phyloP scores from a whole-genome alignment of 805 yeast genomes.

The Blastobotrys muscicola region DNA sequence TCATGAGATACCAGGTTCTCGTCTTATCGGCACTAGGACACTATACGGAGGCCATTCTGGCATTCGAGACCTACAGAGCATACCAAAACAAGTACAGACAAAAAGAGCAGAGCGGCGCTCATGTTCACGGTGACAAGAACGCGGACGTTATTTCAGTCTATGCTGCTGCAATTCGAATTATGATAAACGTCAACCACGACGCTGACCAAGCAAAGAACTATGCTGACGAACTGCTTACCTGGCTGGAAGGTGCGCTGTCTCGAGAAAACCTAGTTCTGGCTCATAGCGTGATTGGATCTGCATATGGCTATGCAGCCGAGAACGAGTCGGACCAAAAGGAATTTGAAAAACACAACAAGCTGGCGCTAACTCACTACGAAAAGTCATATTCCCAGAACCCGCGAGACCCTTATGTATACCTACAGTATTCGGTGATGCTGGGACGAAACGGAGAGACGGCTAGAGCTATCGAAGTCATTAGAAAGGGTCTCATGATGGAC shows the following conservation, averaged over 20 bases:
- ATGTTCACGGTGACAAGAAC: slow-evolving; percentile 13
- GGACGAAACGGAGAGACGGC: slow-evolving; percentile 17
- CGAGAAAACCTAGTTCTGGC: slow-evolving; percentile 7
- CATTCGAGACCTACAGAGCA: slow-evolving; percentile 24
- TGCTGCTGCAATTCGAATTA: slow-evolving; percentile 7
- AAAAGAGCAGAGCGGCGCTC: slow-evolving; percentile 20
- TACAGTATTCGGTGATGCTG: slow-evolving; percentile 24
- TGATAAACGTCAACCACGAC: slow-evolving; percentile 10
- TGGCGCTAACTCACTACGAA: slow-evolving; percentile 15
- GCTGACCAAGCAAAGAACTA: slow-evolving; percentile 9
- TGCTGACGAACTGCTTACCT: slow-evolving; percentile 13
- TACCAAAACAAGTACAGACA: slow-evolving; percentile 22
- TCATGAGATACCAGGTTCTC: slow-evolving; percentile 24
- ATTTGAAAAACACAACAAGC: slow-evolving; percentile 8
- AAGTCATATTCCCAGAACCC: slow-evolving; percentile 9
- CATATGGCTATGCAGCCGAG: slow-evolving; percentile 8
- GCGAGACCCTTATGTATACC: slow-evolving; percentile 11
- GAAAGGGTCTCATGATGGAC: slow-evolving; percentile 21
- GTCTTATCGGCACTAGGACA: slow-evolving; percentile 20
- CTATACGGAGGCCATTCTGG: slow-evolving; percentile 25
- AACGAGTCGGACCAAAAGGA: slow-evolving; percentile 6
- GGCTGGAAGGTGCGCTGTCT: slow-evolving; percentile 8
- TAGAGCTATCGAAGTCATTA: slow-evolving; percentile 19
- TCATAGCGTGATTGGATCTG: slow-evolving; percentile 12
- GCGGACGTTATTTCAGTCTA: slow-evolving; percentile 11